Evolutionary conservation across 2,329 filamentous ascomycete genomes (phyloP), one percentile per base, ranked within the genome.

Genomic region (Graphiopsis chlorocephala): DNA sequence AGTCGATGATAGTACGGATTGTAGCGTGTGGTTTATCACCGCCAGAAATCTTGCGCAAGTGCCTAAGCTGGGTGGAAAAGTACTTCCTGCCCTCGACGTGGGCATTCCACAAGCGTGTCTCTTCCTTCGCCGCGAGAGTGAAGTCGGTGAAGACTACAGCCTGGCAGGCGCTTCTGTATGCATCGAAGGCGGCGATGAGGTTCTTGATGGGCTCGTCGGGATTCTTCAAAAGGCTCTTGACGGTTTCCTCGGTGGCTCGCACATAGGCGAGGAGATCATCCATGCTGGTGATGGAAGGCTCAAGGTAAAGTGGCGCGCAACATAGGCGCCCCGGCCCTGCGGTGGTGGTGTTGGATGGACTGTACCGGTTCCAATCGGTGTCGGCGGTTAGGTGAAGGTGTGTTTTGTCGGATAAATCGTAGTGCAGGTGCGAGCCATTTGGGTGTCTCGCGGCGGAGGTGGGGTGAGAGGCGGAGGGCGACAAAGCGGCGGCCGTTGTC

Each of bases 11-110:
- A 77, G 93, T 95, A 68, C 93, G 87, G 72, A 87, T 87, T 77
- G 87, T 84, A 53, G 88, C 85, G 64, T 83, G 80, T 71, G 81
- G 83, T 72, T 83, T 83, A 42, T 48, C 28, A 26, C 53, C 28
- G 28, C 61, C 55, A 14, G 78, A 78, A 47, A 77, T 76, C 64
- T 81, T 81, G 69, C 84, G 77, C 79, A 85, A 70, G 6, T 64
- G 60, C 48, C 83, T 81, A 68, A 94, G 81, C 63, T 87, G 82
- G 73, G 88, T 89, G 73, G 91, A 86, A 79, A 94, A 97, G 73
- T 89, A 87, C 70, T 83, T 84, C 75, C 95, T 96, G 76, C 96
- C 88, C 70, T 86, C 85, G 67, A 86, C 84, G 78, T 98, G 94
- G 61, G 87, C 85, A 66, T 87, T 83, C 94, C 94, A 98, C 55